Conservation (phyloP, 225 moss, liverwort and hornwort species). For the Marchantia paleacea region DNA sequence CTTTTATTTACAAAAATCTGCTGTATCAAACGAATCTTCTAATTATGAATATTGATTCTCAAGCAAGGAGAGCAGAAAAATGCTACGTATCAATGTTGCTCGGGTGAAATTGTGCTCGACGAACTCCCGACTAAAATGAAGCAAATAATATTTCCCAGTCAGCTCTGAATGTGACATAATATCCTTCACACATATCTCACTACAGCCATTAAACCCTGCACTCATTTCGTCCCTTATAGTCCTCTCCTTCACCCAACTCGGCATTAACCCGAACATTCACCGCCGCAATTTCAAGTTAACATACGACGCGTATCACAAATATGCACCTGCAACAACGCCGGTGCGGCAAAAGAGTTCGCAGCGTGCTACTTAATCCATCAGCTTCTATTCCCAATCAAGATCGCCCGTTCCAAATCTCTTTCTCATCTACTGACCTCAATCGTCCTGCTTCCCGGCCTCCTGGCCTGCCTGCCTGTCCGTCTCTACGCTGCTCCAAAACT, state of each 20-base stretch:
- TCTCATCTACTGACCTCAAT: background rate
- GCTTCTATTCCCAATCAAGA: background rate
- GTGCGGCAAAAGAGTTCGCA: background rate
- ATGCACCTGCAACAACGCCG: background rate
- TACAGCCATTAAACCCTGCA: background rate
- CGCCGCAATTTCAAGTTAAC: background rate
- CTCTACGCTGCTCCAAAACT: too few species aligned
- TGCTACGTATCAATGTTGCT: background rate
- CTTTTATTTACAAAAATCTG: conserved; percentile 5
- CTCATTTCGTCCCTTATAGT: background rate
- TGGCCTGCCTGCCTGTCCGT: background rate
- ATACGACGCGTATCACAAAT: background rate
- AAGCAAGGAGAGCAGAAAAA: background rate
- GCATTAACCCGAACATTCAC: background rate
- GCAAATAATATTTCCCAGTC: background rate
- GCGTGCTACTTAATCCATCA: background rate
- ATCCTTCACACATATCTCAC: background rate
- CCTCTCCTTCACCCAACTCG: background rate
- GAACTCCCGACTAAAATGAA: background rate
- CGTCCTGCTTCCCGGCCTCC: background rate
- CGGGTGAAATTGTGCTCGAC: background rate
- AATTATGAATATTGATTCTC: background rate
- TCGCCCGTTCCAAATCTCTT: background rate
- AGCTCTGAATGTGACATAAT: background rate
- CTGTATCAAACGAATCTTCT: background rate